A percentile compares a stretch with the other conserved stretches of the same genome.
phyloP scores from a whole-genome alignment of 2,329 filamentous ascomycete genomes.

The Paramyrothecium roridum region DNA sequence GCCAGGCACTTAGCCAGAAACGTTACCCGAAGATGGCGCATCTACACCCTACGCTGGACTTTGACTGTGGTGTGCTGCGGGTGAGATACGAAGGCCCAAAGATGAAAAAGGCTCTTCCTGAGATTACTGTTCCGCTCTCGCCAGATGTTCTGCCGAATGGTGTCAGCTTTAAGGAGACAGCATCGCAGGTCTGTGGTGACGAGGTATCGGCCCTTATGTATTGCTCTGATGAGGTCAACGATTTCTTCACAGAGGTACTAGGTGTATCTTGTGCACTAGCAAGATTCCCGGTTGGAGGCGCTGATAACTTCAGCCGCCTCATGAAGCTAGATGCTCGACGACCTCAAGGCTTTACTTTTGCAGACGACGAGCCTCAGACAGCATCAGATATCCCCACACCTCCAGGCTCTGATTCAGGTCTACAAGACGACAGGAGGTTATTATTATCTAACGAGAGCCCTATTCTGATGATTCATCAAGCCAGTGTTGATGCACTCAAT shows the following conservation, averaged over 20 bases:
- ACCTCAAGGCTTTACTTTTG: slow-evolving; percentile 31
- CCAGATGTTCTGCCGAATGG: not conserved
- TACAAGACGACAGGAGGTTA: slow-evolving; percentile 49
- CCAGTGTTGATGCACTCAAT: slow-evolving; percentile 79
- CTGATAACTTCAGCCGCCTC: slow-evolving; percentile 59
- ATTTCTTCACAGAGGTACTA: slow-evolving; percentile 74
- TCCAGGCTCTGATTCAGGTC: slow-evolving; percentile 54
- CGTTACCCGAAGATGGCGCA: slow-evolving; percentile 84
- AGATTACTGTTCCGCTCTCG: not conserved
- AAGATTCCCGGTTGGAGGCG: slow-evolving; percentile 70
- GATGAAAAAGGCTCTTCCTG: slow-evolving; percentile 19
- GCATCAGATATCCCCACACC: slow-evolving; percentile 46
- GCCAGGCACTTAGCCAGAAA: slow-evolving; percentile 84
- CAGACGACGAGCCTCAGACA: slow-evolving; percentile 39
- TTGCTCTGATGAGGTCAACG: slow-evolving; percentile 58
- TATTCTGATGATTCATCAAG: slow-evolving; percentile 77
- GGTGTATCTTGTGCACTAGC: slow-evolving; percentile 80
- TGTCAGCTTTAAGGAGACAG: not conserved
- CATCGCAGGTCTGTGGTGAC: slow-evolving; percentile 80
- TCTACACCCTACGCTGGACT: slow-evolving; percentile 71
- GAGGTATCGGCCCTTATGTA: slow-evolving; percentile 70
- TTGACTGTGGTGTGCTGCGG: slow-evolving; percentile 61
- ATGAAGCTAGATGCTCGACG: slow-evolving; percentile 65
- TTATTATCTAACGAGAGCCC: slow-evolving; percentile 91
- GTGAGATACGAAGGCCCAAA: slow-evolving; percentile 47